Conservation (phyloP, 768 basidiomycete genomes). For the Lactarius hengduanensis region DNA sequence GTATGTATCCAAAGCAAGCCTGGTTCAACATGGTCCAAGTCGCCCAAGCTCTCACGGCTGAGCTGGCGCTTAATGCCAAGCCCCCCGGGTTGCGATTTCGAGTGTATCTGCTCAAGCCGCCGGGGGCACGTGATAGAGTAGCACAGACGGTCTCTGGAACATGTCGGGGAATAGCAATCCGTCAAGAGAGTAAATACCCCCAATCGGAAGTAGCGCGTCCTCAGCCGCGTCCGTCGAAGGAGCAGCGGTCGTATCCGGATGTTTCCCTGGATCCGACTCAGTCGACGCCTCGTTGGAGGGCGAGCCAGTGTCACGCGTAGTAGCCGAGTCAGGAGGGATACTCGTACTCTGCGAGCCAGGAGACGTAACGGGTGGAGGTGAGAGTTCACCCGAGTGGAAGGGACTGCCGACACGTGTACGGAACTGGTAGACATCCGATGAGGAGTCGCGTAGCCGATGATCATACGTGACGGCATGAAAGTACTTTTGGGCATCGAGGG, state of each 20-base stretch:
- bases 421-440: constrained; percentile 92
- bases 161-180: constrained; percentile 98
- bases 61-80: constrained; percentile 68
- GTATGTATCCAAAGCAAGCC: constrained; percentile 96
- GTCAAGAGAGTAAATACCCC: constrained; percentile 94
- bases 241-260: constrained; percentile 30
- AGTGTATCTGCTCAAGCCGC: constrained; percentile 68
- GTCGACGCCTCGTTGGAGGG: constrained; percentile 35
- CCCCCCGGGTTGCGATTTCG: constrained; percentile 86
- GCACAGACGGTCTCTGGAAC: constrained; percentile 90
- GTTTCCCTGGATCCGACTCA: constrained; percentile 33
- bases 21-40: constrained; percentile 63
- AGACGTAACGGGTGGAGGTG: constrained; percentile 38
- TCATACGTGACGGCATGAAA: constrained; percentile 99
- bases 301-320: constrained; percentile 29
- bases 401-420: constrained; percentile 78
- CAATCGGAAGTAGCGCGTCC: constrained; percentile 76
- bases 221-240: constrained; percentile 37
- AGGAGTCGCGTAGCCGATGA: constrained; percentile 87
- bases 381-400: constrained; percentile 74
- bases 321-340: constrained; percentile 26
- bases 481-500: constrained; percentile 96
- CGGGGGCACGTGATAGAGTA: constrained; percentile 97
- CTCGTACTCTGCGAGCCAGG: constrained; percentile 27
- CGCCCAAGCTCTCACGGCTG: constrained; percentile 77